Evolutionary conservation across 345 rosid genomes (phyloP).

Genomic region (Citrus sp.): DNA sequence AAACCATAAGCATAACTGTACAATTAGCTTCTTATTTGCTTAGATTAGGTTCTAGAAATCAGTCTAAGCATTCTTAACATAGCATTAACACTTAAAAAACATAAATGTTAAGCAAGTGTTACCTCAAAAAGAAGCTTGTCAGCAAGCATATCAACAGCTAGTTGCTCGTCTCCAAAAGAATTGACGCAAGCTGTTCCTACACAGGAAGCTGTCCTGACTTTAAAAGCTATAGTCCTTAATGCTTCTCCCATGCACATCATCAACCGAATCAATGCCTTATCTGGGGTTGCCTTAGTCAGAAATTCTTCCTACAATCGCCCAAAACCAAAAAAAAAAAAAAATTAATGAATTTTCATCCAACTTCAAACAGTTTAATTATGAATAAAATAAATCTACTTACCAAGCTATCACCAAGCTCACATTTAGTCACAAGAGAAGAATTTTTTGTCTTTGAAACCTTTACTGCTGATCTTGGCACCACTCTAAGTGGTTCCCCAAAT

Average conservation of each 20-base stretch:
- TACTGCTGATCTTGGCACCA: conserved; percentile 48
- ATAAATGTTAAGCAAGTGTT: not conserved
- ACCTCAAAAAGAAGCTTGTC: conserved; percentile 95
- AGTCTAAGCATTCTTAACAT: not conserved
- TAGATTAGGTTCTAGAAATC: not conserved
- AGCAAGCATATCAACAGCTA: conserved; percentile 96
- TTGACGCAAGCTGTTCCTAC: conserved; percentile 96
- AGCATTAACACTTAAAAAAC: not conserved
- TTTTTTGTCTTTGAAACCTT: conserved; percentile 50
- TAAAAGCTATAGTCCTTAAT: conserved; percentile 77
- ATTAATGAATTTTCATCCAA: not conserved
- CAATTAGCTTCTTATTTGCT: not conserved
- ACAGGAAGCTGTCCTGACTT: conserved; percentile 96
- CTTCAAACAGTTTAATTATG: not conserved
- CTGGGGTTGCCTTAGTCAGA: conserved; percentile 71
- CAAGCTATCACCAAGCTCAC: conserved; percentile 95
- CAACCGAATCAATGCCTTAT: conserved; percentile 73
- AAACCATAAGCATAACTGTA: no score
- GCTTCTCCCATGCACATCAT: conserved; percentile 97
- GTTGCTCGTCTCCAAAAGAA: conserved; percentile 95
- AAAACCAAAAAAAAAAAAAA: not conserved
- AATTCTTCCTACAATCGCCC: conserved; percentile 72
- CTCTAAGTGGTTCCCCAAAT: conserved; percentile 67
- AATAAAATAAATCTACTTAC: conserved; percentile 32
- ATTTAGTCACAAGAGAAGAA: conserved; percentile 53